A percentile compares a stretch with the other conserved stretches of the same genome.
Evolutionary conservation across 163 green algal species (phyloP).

Genomic region (Volvox carteri): DNA sequence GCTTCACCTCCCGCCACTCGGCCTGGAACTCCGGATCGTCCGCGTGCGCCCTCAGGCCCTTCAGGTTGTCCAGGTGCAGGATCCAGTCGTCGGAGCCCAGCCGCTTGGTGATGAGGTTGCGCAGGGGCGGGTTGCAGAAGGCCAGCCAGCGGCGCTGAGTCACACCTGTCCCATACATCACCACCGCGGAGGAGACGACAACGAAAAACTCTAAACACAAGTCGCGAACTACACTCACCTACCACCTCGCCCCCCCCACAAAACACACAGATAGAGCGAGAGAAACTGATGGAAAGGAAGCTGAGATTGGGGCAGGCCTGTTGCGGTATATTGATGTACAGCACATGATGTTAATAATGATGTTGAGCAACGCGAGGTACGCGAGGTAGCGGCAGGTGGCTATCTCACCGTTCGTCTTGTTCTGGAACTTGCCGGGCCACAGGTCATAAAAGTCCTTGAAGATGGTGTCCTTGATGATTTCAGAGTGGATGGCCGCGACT

Average conservation of each 20-base stretch:
- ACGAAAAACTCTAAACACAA: too few relatives aligned
- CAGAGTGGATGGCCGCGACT: slow-evolving; percentile 97
- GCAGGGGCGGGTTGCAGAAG: slow-evolving; percentile 98
- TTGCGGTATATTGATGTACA: too few relatives aligned
- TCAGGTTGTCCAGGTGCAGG: slow-evolving; percentile 89
- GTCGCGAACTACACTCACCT: too few relatives aligned
- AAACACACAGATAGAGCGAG: too few relatives aligned
- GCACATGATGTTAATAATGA: too few relatives aligned
- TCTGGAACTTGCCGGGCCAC: slow-evolving; percentile 97
- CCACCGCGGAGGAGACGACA: too few relatives aligned
- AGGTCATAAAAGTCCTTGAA: slow-evolving; percentile 96
- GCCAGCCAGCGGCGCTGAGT: slow-evolving; percentile 97
- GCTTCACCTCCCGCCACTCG: slow-evolving; percentile 91
- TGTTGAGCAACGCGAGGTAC: too few relatives aligned
- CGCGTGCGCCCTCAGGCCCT: slow-evolving; percentile 67
- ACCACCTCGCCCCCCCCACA: too few relatives aligned
- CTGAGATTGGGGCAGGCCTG: too few relatives aligned
- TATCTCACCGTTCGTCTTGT: slow-evolving; percentile 98
- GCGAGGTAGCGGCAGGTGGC: too few relatives aligned
- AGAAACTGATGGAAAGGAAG: too few relatives aligned
- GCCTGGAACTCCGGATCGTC: slow-evolving; percentile 88
- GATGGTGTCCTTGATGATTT: slow-evolving; percentile 98
- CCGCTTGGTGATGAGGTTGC: slow-evolving; percentile 88
- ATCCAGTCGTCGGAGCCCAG: slow-evolving; percentile 96
- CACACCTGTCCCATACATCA: slow-evolving; percentile 74